phyloP scores from a whole-genome alignment of 441 rosid genomes.

The Populus tomentosa region DNA sequence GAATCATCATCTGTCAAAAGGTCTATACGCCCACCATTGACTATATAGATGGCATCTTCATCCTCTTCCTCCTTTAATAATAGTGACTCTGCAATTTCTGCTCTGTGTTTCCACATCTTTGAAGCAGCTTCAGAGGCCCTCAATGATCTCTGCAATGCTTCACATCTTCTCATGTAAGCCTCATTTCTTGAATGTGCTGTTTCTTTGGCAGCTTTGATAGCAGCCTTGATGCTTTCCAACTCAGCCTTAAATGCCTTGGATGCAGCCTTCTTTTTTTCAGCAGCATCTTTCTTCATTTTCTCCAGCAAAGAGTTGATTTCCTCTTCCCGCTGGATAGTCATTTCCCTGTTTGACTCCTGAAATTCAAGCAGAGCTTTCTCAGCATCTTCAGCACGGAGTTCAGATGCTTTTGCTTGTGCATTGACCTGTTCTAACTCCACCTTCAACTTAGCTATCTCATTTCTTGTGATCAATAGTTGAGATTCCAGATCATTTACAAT shows the following conservation, averaged over 20 bases:
- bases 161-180: conserved; percentile 37
- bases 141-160: conserved; percentile 41
- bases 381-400: conserved; percentile 30
- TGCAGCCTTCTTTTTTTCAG: conserved; percentile 22
- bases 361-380: conserved; percentile 42
- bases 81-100: conserved; percentile 41
- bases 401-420: conserved; percentile 31
- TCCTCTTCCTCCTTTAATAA: conserved; percentile 27
- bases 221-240: conserved; percentile 37
- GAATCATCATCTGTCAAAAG: conserved; percentile 45
- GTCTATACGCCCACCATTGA: conserved; percentile 48
- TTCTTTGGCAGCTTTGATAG: conserved; percentile 40
- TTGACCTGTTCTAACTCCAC: conserved; percentile 33
- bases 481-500: conserved; percentile 34
- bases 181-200: conserved; percentile 29
- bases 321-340: conserved; percentile 24
- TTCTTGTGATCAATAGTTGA: conserved; percentile 29
- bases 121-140: conserved; percentile 39
- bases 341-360: conserved; percentile 37
- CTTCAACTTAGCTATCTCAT: conserved; percentile 36
- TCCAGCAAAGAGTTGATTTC: conserved; percentile 31
- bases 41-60: conserved; percentile 27
- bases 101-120: conserved; percentile 41
- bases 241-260: conserved; percentile 39
- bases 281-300: conserved; percentile 40